Conservation (phyloP, 768 basidiomycete species). For the Calvatia gigantea region DNA sequence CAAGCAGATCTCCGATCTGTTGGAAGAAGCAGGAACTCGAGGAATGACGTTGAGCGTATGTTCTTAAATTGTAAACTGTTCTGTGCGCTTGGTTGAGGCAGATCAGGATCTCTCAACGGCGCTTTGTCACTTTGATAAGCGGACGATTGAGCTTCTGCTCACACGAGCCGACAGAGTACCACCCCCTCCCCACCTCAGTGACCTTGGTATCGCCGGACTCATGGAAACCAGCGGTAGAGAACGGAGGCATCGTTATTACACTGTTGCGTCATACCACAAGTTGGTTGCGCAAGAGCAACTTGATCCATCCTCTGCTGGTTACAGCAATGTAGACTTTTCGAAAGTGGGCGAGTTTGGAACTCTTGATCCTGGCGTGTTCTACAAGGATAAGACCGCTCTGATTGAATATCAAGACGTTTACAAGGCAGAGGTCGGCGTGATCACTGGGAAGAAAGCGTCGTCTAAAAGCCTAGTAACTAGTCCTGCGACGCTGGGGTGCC, state of each 20-base stretch:
- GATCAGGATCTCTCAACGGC: constrained; percentile 58
- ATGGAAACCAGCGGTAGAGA: constrained; percentile 86
- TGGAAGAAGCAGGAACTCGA: constrained; percentile 61
- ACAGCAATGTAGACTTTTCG: constrained; percentile 43
- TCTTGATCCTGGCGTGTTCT: constrained; percentile 51
- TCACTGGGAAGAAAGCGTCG: constrained; percentile 24
- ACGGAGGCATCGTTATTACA: constrained; percentile 83
- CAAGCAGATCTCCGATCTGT: constrained; percentile 71
- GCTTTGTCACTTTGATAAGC: constrained; percentile 70
- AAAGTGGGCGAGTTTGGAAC: constrained; percentile 52
- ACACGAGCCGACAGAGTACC: constrained; percentile 59
- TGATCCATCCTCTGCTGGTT: constrained; percentile 43
- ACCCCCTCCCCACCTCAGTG: constrained; percentile 69
- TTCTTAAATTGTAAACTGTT: not conserved
- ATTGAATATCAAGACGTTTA: constrained; percentile 46
- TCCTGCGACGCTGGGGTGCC: constrained; percentile 54
- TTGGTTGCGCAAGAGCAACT: constrained; percentile 66
- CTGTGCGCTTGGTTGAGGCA: not conserved
- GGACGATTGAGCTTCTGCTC: constrained; percentile 81
- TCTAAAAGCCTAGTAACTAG: constrained; percentile 49
- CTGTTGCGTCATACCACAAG: constrained; percentile 60
- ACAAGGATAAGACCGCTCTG: constrained; percentile 39
- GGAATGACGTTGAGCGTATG: constrained; percentile 74
- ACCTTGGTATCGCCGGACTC: constrained; percentile 64
- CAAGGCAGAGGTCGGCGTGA: constrained; percentile 21